Base-by-base conservation (phyloP, 2,329 filamentous ascomycete species). In the Capronia epimyces region DNA sequence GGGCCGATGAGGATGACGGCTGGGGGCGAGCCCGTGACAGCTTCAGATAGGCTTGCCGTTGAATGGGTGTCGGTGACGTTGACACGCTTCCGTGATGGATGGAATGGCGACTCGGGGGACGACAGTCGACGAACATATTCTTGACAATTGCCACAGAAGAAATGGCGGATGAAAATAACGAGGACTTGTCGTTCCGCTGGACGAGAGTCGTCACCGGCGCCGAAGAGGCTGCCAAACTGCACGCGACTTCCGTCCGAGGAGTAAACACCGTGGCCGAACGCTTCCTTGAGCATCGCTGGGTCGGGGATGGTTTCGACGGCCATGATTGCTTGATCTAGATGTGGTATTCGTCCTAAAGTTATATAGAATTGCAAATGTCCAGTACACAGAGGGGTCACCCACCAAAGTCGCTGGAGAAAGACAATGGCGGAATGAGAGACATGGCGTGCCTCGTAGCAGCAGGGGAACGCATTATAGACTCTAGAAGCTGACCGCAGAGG, bases 131-230 rank as follows among this genome's bases (percentile, higher is more conserved):
- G 79, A 20, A 89, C 71, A 65, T 86, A 89, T 64, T 87, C 83
- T 66, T 89, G 86, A 69, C 86, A 89, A 66, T 83, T 86, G 83
- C 84, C 84, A 64, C 86, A 89, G 74, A 87, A 89, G 68, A 89
- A 90, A 69, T 89, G 86, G 39, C 86, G 78, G 50, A 90, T 76
- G 64, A 90, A 89, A 59, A 89, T 80, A 36, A 89, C 68, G 25
- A 90, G 73, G 22, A 87, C 79, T 2, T 81, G 72, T 15, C 70
- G 10, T 77, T 71, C 39, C 22, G 49, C 21, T 20, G 36, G 50
- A 34, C 29, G 57, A 50, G 18, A 10, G 52, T 55, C 12, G 49
- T 57, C 37, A 15, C 22, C 27, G 16, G 49, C 34, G 34, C 46
- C 40, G 43, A 59, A 59, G 15, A 59, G 44, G 22, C 50, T 50